These are phyloP conservation scores for Stachybotrys chlorohalonatus DNA, from an alignment of 2,329 filamentous ascomycete genomes.

Conservation along the genomic window DNA sequence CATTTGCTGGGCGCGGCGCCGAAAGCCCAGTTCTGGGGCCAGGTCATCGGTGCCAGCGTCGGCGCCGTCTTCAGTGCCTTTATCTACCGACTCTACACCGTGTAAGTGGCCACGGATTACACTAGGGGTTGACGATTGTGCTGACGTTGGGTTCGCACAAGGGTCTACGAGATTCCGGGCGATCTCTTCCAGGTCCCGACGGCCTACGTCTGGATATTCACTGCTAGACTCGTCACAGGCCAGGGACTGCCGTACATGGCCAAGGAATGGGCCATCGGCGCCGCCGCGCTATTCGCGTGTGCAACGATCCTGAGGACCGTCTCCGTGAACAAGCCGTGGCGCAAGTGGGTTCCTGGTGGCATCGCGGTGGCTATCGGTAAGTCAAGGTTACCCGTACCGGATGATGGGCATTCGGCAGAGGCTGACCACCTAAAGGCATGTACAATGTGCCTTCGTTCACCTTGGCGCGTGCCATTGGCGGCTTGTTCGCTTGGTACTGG, in stretches of 20 bases:
- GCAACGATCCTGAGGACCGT: slow-evolving; percentile 64
- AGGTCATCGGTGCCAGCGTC: slow-evolving; percentile 80
- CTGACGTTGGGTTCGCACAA: slow-evolving; percentile 16
- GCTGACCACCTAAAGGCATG: slow-evolving; percentile 52
- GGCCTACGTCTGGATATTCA: slow-evolving; percentile 96
- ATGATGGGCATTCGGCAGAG: background rate
- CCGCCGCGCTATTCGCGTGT: slow-evolving; percentile 64
- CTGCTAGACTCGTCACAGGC: slow-evolving; percentile 84
- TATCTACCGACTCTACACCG: slow-evolving; percentile 82
- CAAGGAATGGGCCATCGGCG: slow-evolving; percentile 65
- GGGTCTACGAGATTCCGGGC: slow-evolving; percentile 81
- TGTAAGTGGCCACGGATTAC: slow-evolving; percentile 23
- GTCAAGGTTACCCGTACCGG: slow-evolving; percentile 3
- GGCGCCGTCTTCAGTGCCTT: slow-evolving; percentile 80
- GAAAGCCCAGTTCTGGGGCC: slow-evolving; percentile 93
- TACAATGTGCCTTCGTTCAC: slow-evolving; percentile 98
- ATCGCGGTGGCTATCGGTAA: slow-evolving; percentile 89
- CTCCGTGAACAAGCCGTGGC: slow-evolving; percentile 50
- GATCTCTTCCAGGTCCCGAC: slow-evolving; percentile 90
- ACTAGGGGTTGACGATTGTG: background rate
- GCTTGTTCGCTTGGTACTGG: slow-evolving; percentile 71
- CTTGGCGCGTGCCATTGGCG: slow-evolving; percentile 75
- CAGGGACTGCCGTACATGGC: slow-evolving; percentile 80
- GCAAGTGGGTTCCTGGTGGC: slow-evolving; percentile 74
- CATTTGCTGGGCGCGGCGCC: slow-evolving; percentile 87